These are phyloP conservation scores for Vitis labrusca DNA, from an alignment of 164 flowering plant species.

Conservation along the genomic window DNA sequence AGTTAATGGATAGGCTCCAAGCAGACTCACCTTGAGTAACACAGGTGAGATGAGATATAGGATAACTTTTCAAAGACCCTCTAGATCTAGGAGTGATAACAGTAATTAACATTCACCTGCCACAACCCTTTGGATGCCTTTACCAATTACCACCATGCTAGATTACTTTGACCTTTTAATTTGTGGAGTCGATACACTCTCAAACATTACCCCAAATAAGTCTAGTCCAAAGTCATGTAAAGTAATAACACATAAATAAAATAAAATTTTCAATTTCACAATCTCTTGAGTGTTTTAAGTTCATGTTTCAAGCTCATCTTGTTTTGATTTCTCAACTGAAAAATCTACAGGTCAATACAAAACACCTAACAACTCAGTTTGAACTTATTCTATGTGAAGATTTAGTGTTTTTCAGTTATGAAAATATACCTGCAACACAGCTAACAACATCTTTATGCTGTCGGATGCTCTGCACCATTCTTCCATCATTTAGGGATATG, in stretches of 20 bases:
- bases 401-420: not conserved
- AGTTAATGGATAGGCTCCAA: too few relatives aligned
- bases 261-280: not conserved
- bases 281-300: not conserved
- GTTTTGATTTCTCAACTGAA: not conserved
- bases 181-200: too few relatives aligned
- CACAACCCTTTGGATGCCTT: too few relatives aligned
- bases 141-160: too few relatives aligned
- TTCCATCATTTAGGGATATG: constrained; percentile 82
- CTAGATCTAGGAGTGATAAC: too few relatives aligned
- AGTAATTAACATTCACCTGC: too few relatives aligned
- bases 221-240: not conserved
- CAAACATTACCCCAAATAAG: not conserved
- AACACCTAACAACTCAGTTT: not conserved
- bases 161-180: too few relatives aligned
- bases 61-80: too few relatives aligned
- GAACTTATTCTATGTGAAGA: not conserved
- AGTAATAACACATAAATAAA: not conserved
- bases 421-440: constrained; percentile 81
- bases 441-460: constrained; percentile 96
- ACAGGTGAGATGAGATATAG: too few relatives aligned
- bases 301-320: not conserved
- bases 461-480: constrained; percentile 85
- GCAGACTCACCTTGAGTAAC: too few relatives aligned
- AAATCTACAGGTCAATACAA: not conserved